Evolutionary conservation across 164 flowering plant genomes (phyloP).

Genomic region (Berberis vulgaris): DNA sequence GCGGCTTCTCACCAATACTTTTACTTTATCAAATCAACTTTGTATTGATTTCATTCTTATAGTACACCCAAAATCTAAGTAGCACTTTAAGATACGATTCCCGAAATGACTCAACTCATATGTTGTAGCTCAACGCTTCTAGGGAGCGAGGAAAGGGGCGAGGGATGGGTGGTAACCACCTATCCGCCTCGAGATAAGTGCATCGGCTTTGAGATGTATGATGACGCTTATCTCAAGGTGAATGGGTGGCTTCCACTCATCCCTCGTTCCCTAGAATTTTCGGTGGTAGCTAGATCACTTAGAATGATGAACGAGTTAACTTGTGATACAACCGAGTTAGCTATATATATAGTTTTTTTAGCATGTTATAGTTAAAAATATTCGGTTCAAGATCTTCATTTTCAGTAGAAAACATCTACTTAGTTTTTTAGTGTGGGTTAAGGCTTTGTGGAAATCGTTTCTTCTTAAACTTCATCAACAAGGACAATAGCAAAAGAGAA

Average conservation of each 20-base stretch:
- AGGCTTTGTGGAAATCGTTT: slow-evolving; percentile 17
- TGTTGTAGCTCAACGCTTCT: neutral
- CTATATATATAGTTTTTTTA: neutral
- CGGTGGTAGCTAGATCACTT: neutral
- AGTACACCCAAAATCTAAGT: neutral
- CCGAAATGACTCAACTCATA: neutral
- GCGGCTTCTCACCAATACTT: neutral
- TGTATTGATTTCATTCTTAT: too few species aligned
- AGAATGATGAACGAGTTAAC: neutral
- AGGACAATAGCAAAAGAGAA: slow-evolving; percentile 18
- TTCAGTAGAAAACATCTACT: neutral
- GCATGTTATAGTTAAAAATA: neutral
- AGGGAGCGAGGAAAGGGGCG: too few species aligned
- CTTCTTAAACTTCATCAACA: neutral
- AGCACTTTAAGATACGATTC: neutral
- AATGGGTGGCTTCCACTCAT: too few species aligned
- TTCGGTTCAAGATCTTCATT: neutral
- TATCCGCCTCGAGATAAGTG: too few species aligned
- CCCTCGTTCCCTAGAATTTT: too few species aligned
- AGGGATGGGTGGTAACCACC: too few species aligned
- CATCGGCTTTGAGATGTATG: too few species aligned
- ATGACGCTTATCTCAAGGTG: too few species aligned
- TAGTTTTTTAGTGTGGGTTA: neutral
- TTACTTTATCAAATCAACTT: neutral
- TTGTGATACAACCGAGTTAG: neutral